Percentiles rank a stretch among this genome's conserved stretches.
These are phyloP conservation scores for Pythium pyrilobum DNA, from an alignment of 352 stramenopile species.

Conservation along the genomic window DNA sequence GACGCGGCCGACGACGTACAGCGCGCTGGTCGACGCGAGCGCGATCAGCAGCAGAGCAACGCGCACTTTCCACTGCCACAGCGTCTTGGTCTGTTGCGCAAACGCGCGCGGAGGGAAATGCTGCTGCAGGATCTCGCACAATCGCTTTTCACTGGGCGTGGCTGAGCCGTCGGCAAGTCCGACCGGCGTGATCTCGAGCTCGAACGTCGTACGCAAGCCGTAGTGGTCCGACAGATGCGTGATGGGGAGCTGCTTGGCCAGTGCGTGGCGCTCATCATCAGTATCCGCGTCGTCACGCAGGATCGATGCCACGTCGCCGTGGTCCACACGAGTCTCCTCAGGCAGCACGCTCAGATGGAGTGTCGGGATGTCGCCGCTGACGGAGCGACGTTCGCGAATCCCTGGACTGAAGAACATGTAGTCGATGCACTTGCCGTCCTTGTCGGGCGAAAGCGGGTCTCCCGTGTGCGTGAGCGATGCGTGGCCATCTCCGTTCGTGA, in stretches of 20 bases:
- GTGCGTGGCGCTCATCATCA: constrained; percentile 10
- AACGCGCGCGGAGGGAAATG: constrained; percentile 64
- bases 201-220: constrained; percentile 47
- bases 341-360: constrained; percentile 42
- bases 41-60: constrained; percentile 36
- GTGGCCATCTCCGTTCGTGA: constrained; percentile 80
- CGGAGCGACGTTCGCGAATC: constrained; percentile 20
- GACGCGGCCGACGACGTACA: constrained; percentile 8
- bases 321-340: constrained; percentile 46
- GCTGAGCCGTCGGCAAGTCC: constrained; percentile 35
- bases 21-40: constrained; percentile 15
- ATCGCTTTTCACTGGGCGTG: constrained; percentile 20
- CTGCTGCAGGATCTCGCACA: constrained; percentile 59
- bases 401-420: constrained; percentile 76
- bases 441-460: constrained; percentile 38
- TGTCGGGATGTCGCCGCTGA: constrained; percentile 23
- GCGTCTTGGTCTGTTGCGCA: constrained; percentile 38
- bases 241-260: constrained; percentile 39
- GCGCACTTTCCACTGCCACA: constrained; percentile 70
- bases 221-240: constrained; percentile 83
- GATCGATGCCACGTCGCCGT: constrained; percentile 40
- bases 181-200: constrained; percentile 38
- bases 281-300: constrained; percentile 19
- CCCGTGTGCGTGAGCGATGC: constrained; percentile 45
- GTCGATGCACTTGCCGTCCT: constrained; percentile 83